Evolutionary conservation across 129 eudicot species (phyloP).

Genomic region (Helianthus tuberosus): DNA sequence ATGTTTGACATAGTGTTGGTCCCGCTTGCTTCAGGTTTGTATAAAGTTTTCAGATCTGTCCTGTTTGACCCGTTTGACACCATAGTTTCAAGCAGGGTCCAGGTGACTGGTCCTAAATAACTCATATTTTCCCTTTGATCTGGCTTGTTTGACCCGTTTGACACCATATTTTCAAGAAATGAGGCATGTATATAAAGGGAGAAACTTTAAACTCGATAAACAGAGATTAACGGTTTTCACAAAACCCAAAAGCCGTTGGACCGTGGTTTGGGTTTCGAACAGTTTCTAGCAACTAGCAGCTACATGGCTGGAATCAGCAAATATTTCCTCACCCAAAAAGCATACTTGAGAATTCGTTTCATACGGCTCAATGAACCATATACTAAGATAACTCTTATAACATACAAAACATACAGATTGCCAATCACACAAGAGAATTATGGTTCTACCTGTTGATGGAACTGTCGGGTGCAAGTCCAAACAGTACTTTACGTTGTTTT

Average conservation of each 20-base stretch:
- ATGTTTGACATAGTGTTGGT: too few species aligned
- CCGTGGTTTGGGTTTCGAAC: not conserved
- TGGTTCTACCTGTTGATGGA: conserved; percentile 1
- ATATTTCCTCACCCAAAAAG: not conserved
- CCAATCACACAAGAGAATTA: not conserved
- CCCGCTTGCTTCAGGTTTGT: too few species aligned
- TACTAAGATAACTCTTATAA: not conserved
- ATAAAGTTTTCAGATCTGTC: too few species aligned
- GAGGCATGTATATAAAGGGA: not conserved
- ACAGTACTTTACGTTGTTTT: conserved; percentile 24
- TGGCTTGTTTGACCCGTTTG: not conserved
- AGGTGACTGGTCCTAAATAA: not conserved
- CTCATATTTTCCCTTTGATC: not conserved
- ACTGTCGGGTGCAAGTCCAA: conserved; percentile 34
- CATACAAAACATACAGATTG: not conserved
- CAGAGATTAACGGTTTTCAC: not conserved
- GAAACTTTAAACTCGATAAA: not conserved
- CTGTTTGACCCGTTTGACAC: not conserved
- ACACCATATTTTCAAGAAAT: not conserved
- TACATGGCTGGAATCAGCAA: not conserved
- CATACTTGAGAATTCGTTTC: not conserved
- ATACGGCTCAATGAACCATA: not conserved
- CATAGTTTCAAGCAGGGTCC: not conserved
- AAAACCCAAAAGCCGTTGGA: not conserved
- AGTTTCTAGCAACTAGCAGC: not conserved